Conservation (phyloP, 805 yeast species). For the Candida golubevii region DNA sequence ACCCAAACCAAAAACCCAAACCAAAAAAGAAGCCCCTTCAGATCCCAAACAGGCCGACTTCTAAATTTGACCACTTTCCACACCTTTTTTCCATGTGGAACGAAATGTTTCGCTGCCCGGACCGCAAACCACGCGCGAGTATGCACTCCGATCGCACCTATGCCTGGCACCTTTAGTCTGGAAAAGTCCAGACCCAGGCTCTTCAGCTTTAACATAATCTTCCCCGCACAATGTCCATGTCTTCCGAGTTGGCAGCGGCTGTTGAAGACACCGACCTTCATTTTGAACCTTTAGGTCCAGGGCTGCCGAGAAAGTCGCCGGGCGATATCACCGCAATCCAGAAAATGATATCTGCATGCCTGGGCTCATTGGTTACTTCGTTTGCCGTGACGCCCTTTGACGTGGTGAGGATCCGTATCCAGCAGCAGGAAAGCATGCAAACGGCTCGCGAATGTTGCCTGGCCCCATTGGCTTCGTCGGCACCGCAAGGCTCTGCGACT, state of each 20-base stretch:
- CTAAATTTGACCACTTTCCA: no score
- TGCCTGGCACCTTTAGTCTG: no score
- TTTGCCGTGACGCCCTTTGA: conserved; percentile 76
- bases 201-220: no score
- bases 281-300: neutral
- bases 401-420: conserved; percentile 71
- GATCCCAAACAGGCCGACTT: no score
- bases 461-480: neutral
- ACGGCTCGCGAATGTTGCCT: conserved; percentile 23
- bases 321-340: conserved; percentile 47
- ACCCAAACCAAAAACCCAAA: no score
- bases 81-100: no score
- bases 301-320: neutral
- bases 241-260: conserved; percentile 38
- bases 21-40: no score
- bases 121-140: no score
- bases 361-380: conserved; percentile 71
- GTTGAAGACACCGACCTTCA: conserved; percentile 30
- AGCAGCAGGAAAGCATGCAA: conserved; percentile 63
- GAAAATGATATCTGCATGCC: conserved; percentile 73
- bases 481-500: neutral
- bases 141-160: no score
- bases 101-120: no score
- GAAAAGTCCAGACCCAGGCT: no score
- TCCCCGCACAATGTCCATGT: conserved; percentile 27